phyloP scores from a whole-genome alignment of 2,329 filamentous ascomycete species.

The Fusarium zealandicum region DNA sequence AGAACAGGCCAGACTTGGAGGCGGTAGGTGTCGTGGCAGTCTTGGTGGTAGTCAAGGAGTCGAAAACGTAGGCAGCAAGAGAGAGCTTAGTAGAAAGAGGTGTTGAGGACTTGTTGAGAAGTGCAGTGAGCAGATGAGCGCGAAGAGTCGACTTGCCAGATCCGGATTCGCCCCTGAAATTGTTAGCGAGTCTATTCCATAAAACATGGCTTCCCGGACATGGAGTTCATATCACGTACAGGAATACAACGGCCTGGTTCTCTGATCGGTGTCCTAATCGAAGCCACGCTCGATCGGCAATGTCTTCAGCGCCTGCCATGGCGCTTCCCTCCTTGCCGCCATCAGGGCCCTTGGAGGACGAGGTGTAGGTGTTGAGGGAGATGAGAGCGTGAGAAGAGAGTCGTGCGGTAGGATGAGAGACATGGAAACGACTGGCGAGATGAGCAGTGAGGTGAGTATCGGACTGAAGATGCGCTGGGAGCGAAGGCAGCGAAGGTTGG shows the following conservation, averaged over 20 bases:
- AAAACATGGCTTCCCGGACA: no score
- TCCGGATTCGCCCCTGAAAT: slow-evolving; percentile 85
- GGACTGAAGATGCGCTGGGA: slow-evolving; percentile 83
- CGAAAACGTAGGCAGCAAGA: slow-evolving; percentile 92
- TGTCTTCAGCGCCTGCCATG: slow-evolving; percentile 89
- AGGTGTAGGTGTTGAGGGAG: slow-evolving; percentile 92
- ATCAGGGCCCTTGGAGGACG: slow-evolving; percentile 86
- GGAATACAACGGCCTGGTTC: slow-evolving; percentile 90
- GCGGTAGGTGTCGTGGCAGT: slow-evolving; percentile 94
- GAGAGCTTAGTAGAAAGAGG: slow-evolving; percentile 93
- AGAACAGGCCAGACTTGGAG: slow-evolving; percentile 93
- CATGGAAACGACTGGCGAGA: slow-evolving; percentile 89
- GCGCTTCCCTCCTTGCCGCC: slow-evolving; percentile 91
- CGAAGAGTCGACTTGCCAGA: slow-evolving; percentile 95
- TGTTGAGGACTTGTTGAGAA: slow-evolving; percentile 89
- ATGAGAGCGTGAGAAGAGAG: slow-evolving; percentile 93
- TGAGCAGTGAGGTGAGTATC: slow-evolving; percentile 83
- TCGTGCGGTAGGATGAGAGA: slow-evolving; percentile 83
- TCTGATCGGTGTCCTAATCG: slow-evolving; percentile 87
- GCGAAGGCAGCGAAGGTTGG: slow-evolving; percentile 85
- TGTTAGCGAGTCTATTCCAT: slow-evolving; percentile 31
- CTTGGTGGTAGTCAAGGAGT: slow-evolving; percentile 95
- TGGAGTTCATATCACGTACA: slow-evolving; percentile 63
- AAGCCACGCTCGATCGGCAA: slow-evolving; percentile 85
- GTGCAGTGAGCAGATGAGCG: slow-evolving; percentile 83